Percentiles rank a stretch among this genome's conserved stretches.
Conservation (phyloP, 2,329 filamentous ascomycete genomes). For the Amphichorda felina region DNA sequence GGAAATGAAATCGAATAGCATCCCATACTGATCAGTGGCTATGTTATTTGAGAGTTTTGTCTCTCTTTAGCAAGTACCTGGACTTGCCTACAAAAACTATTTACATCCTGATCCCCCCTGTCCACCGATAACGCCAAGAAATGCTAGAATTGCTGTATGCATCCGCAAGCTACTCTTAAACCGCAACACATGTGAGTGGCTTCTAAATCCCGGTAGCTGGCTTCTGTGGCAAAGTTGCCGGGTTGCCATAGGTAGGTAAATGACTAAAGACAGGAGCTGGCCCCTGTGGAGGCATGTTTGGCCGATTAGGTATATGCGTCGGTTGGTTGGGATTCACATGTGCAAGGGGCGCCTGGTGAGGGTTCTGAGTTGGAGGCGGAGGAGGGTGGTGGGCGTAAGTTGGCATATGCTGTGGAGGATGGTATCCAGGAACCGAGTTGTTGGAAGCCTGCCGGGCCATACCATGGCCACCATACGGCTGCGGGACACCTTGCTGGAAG, state of each 20-base stretch:
- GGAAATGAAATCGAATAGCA: neutral
- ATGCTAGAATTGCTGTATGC: conserved; percentile 16
- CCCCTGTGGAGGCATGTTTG: conserved; percentile 25
- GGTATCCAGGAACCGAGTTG: conserved; percentile 39
- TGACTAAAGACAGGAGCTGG: conserved; percentile 36
- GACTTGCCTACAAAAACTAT: neutral
- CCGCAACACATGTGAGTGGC: conserved; percentile 16
- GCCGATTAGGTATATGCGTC: conserved; percentile 33
- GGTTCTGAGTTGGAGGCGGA: conserved; percentile 23
- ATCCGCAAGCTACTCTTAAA: conserved; percentile 6
- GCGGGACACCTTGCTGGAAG: conserved; percentile 32
- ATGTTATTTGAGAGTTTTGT: neutral
- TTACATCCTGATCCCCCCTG: neutral
- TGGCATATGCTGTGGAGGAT: conserved; percentile 19
- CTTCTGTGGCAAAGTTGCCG: conserved; percentile 47
- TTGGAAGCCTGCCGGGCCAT: conserved; percentile 47
- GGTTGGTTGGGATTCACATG: conserved; percentile 11
- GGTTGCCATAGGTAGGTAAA: conserved; percentile 45
- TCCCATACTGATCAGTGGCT: neutral
- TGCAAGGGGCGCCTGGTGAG: conserved; percentile 3
- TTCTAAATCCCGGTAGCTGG: conserved; percentile 35
- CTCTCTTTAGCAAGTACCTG: neutral
- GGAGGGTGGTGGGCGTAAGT: conserved; percentile 22
- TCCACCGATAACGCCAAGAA: conserved; percentile 25
- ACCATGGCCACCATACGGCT: conserved; percentile 37